These are phyloP conservation scores for Clathrospora elynae DNA, from an alignment of 2,329 filamentous ascomycete genomes.

Conservation along the genomic window DNA sequence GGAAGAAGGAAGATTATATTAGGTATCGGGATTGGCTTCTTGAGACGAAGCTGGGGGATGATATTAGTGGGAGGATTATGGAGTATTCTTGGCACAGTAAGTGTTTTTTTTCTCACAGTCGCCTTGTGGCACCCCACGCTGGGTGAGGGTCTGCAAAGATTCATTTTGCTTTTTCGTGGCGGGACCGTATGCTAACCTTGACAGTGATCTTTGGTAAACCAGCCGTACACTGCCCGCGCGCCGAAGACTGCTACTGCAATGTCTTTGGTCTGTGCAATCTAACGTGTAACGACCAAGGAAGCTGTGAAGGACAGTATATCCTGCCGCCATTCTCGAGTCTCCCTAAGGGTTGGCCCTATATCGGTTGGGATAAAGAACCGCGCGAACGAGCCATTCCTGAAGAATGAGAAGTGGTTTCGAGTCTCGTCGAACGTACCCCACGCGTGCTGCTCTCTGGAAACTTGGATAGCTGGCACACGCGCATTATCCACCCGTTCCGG, in stretches of 20 bases:
- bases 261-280: constrained; percentile 66
- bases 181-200: constrained; percentile 21
- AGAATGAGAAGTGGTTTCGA: constrained; percentile 15
- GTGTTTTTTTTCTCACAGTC: constrained; percentile 25
- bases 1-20: constrained; percentile 56
- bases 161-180: not conserved
- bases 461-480: too few species aligned
- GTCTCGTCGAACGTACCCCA: not conserved
- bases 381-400: constrained; percentile 31
- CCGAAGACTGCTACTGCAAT: constrained; percentile 68
- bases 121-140: not conserved
- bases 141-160: constrained; percentile 6
- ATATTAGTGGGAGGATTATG: constrained; percentile 59
- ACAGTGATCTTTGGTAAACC: constrained; percentile 48
- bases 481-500: too few species aligned
- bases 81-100: constrained; percentile 66
- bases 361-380: constrained; percentile 58
- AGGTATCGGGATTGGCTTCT: constrained; percentile 57
- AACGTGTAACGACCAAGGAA: constrained; percentile 48
- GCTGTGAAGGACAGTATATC: constrained; percentile 63
- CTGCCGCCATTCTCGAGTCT: constrained; percentile 63
- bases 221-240: constrained; percentile 64
- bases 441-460: not conserved
- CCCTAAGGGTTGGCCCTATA: constrained; percentile 65
- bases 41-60: constrained; percentile 54